phyloP scores from a whole-genome alignment of 139 green algal species.

The Zygnema cylindricum region DNA sequence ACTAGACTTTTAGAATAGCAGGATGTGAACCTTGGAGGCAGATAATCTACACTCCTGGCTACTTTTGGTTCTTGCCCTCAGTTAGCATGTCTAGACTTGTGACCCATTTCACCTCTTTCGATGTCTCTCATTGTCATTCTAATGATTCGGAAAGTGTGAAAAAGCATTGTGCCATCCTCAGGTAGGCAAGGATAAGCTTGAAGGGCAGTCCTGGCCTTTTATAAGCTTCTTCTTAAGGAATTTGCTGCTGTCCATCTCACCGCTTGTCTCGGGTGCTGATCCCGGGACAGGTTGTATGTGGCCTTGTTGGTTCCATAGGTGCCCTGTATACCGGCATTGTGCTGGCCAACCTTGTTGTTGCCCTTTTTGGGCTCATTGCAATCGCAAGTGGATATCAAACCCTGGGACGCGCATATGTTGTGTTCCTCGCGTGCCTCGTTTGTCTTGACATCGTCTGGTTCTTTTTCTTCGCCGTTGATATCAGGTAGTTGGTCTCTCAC shows the following conservation, averaged over 20 bases:
- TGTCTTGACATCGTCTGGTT: constrained; percentile 31
- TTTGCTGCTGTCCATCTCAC: neutral
- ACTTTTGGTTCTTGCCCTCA: too few relatives aligned
- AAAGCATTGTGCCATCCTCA: too few relatives aligned
- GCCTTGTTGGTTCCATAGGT: neutral
- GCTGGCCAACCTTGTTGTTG: constrained; percentile 22
- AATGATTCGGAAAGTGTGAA: too few relatives aligned
- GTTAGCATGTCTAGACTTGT: too few relatives aligned
- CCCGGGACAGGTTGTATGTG: constrained; percentile 5
- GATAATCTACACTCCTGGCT: too few relatives aligned
- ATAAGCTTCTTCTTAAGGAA: neutral
- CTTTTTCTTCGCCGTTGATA: constrained; percentile 12
- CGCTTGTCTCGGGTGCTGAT: neutral
- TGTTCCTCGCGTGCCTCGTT: constrained; percentile 3
- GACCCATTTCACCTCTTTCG: too few relatives aligned
- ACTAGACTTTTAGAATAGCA: too few relatives aligned
- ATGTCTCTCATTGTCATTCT: too few relatives aligned
- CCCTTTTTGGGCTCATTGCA: constrained; percentile 44
- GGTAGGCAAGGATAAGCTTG: too few relatives aligned
- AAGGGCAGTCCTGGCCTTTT: too few relatives aligned
- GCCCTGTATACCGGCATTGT: constrained; percentile 18
- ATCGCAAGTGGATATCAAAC: constrained; percentile 33
- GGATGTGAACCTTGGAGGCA: too few relatives aligned
- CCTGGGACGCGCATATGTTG: constrained; percentile 24
- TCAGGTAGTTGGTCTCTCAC: constrained; percentile 23